phyloP scores from a whole-genome alignment of 202 grass and related monocot species.

The Carex arenaria region DNA sequence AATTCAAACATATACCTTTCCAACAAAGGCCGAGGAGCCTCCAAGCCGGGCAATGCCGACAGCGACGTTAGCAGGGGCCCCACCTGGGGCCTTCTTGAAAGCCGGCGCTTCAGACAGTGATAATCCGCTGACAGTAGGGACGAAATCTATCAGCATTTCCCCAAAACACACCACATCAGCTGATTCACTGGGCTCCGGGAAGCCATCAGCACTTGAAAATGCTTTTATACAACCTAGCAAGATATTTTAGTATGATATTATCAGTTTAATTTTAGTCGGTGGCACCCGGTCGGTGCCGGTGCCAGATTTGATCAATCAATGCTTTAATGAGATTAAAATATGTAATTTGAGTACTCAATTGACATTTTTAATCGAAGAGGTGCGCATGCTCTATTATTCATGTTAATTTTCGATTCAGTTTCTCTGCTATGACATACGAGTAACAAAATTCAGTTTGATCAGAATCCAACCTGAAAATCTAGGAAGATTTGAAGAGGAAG shows the following conservation, averaged over 20 bases:
- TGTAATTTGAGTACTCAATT: background rate
- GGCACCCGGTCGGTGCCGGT: background rate
- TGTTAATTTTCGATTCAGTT: background rate
- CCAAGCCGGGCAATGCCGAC: conserved; percentile 93
- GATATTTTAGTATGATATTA: background rate
- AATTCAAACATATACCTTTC: conserved; percentile 46
- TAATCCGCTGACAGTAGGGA: conserved; percentile 64
- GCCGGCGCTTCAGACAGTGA: conserved; percentile 75
- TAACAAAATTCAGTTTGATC: background rate
- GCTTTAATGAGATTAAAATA: no score
- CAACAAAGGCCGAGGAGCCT: conserved; percentile 89
- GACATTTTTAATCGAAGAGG: background rate
- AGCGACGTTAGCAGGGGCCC: conserved; percentile 92
- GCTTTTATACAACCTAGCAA: conserved; percentile 42
- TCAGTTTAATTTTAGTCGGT: background rate
- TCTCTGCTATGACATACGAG: background rate
- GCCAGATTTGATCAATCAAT: background rate
- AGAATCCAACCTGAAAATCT: conserved; percentile 14
- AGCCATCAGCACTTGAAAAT: conserved; percentile 24
- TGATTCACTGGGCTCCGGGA: conserved; percentile 36
- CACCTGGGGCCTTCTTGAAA: conserved; percentile 93
- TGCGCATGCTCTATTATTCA: background rate
- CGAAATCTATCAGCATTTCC: conserved; percentile 90
- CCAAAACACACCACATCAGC: conserved; percentile 81
- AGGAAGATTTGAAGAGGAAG: background rate